Evolutionary conservation across 2,329 filamentous ascomycete genomes (phyloP), one percentile per base, ranked within the genome.

Genomic region (Arthrinium phaeospermum): DNA sequence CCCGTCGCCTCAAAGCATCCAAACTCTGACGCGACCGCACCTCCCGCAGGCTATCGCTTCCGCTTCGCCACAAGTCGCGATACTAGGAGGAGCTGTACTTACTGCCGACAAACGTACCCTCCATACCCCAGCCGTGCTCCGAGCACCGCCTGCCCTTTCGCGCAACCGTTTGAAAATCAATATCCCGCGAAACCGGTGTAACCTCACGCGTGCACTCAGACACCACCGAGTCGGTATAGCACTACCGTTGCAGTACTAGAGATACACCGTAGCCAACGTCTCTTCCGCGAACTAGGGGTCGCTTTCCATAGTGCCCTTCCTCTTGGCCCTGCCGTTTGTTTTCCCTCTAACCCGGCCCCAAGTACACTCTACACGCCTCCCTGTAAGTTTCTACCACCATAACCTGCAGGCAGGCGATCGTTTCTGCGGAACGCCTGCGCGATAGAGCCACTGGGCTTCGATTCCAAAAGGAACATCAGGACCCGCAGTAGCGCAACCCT

Each of bases 401-500:
- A 37, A 73, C 71, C 77, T 78, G 79, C 77, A 78, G 75, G 75
- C 80, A 78, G 77, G 76, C 77, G 76, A 79, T 80, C 80, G 77
- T 75, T 76, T 51, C 67, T 47, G 67, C 67, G 41, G 67, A 64
- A 68, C 70, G 69, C 53, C 47, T 41, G 45, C 34, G 45, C 70
- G n/a, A 34, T 41, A 46, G 69, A 46, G 34, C 68, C 68, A 70
- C 46, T 68, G 53, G 57, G 67, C 71, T 49, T 71, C 49, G 22
- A 70, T 46, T 70, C 67, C 49, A 68, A 70, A 69, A 74, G 61
- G 72, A 75, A 75, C 70, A 72, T 74, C 71, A 79, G 79, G 82
- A 79, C 80, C 79, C 79, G 80, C 80, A 82, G 79, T 80, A 79
- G 78, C 80, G 78, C 82, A 80, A 81, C 81, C 79, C 77, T 80